phyloP scores from a whole-genome alignment of 768 basidiomycete genomes.

The Astraeus odoratus region DNA sequence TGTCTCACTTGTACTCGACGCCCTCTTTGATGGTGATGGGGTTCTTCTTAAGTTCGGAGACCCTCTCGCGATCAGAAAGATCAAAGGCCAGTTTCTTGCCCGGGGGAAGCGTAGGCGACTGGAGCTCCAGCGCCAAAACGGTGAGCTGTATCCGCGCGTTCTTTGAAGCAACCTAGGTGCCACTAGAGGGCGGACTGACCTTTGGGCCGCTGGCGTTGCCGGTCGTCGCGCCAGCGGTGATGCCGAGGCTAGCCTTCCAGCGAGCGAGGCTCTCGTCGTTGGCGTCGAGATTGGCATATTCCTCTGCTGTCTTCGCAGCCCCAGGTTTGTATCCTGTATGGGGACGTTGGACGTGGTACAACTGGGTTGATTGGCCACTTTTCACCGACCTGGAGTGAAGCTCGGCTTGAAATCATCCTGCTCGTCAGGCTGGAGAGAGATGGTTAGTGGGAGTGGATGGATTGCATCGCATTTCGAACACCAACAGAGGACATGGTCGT shows the following conservation, averaged over 20 bases:
- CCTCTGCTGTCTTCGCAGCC: constrained; percentile 66
- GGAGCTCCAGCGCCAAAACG: constrained; percentile 70
- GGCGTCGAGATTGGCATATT: constrained; percentile 81
- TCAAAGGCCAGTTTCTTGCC: constrained; percentile 63
- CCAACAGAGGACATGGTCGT: constrained; percentile 49
- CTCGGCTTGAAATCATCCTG: constrained; percentile 65
- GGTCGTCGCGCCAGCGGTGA: constrained; percentile 45
- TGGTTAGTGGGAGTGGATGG: constrained; percentile 1
- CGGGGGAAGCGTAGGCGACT: constrained; percentile 59
- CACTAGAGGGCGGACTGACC: constrained; percentile 32
- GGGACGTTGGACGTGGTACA: constrained; percentile 15
- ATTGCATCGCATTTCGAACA: constrained; percentile 9
- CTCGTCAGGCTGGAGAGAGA: constrained; percentile 44
- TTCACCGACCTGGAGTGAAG: constrained; percentile 53
- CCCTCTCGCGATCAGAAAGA: constrained; percentile 38
- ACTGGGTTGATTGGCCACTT: constrained; percentile 4
- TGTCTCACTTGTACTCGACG: constrained; percentile 74
- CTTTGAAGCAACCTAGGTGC: constrained; percentile 16
- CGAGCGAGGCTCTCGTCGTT: constrained; percentile 89
- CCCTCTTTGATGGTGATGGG: constrained; percentile 79
- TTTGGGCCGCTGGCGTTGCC: constrained; percentile 51
- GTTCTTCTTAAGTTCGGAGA: constrained; percentile 65
- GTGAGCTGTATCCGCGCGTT: constrained; percentile 26
- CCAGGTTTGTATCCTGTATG: constrained; percentile 66
- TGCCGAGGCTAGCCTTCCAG: constrained; percentile 94